Percentiles rank a stretch among this genome's conserved stretches.
Evolutionary conservation across 768 basidiomycete species (phyloP).

Genomic region (Suillus plorans): DNA sequence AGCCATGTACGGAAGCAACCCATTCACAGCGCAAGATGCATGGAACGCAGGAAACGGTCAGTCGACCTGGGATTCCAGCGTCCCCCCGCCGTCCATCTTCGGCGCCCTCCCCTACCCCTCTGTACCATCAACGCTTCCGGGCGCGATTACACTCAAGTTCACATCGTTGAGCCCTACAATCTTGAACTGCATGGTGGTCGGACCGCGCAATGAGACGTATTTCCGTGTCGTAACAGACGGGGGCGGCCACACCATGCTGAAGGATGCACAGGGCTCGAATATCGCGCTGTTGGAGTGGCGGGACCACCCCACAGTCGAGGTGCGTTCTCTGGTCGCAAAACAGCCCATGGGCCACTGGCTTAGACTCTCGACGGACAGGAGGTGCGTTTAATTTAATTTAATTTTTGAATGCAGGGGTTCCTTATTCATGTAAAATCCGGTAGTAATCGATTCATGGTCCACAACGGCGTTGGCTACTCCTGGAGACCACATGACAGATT

Average conservation of each 20-base stretch:
- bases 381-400: conserved; percentile 31
- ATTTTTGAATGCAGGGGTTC: neutral
- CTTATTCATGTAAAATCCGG: neutral
- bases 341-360: conserved; percentile 56
- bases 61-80: conserved; percentile 12
- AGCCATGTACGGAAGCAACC: conserved; percentile 27
- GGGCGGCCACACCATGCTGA: conserved; percentile 54
- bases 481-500: conserved; percentile 57
- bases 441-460: conserved; percentile 50
- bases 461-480: conserved; percentile 48
- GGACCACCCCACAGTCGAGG: conserved; percentile 48
- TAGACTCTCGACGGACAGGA: conserved; percentile 45
- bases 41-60: conserved; percentile 16
- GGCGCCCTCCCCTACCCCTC: conserved; percentile 62
- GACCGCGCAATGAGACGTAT: conserved; percentile 45
- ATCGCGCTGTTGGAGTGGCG: conserved; percentile 61
- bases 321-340: conserved; percentile 48
- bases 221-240: conserved; percentile 53
- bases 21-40: conserved; percentile 28
- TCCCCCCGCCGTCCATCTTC: conserved; percentile 51
- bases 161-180: conserved; percentile 49
- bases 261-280: conserved; percentile 44
- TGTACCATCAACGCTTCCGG: conserved; percentile 30
- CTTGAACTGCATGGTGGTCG: conserved; percentile 55
- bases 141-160: conserved; percentile 47